Base-by-base conservation (phyloP, 257 asterid species). In the Jaltomata sinuosa region DNA sequence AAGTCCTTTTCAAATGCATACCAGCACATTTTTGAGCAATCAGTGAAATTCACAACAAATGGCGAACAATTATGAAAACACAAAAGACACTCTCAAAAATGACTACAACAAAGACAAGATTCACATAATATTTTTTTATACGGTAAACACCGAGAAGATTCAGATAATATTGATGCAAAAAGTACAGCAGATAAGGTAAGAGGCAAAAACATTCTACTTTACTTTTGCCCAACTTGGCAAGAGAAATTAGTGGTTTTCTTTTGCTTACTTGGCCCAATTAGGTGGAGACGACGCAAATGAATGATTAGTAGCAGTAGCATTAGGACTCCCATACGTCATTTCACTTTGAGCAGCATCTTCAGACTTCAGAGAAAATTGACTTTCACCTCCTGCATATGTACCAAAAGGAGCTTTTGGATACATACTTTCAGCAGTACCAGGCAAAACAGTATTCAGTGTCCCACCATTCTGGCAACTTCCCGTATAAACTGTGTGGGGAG, bases 201-300 rank as follows among this genome's bases (percentile, higher is more conserved):
- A 77, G 29, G 29, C 62, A 77, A 77, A 77, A 18, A 49, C 18
- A 10, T 77, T 76, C 25, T 49, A 27, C 82, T 49, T 49, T 49
- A 77, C 82, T 77, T 77, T 5, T 16, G 10, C 40, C 55, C 61
- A 29, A 29, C 25, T 77, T 47, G 42, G 82, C 27, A 53, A 83
- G 49, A 72, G 69, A 84, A 77, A 69, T 82, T 15, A 67, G 64
- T 67, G 54, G 85, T 67, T 83, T 49, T 77, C 76, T 72, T 40
- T 62, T 72, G 74, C 98, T 94, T 91, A 96, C 98, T 90, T 93
- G 86, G 91, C 90, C 98, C 95, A 89, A 90, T 92, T 89, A 88
- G 91, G 86, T 61, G 94, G 83, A 86, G 94, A 81, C 85, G 85
- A 83, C 82, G 90, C 98, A 85, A 88, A 87, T 85, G 88, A 94